Evolutionary conservation across 306 rosid genomes (phyloP).

Genomic region (Fagus sylvatica): DNA sequence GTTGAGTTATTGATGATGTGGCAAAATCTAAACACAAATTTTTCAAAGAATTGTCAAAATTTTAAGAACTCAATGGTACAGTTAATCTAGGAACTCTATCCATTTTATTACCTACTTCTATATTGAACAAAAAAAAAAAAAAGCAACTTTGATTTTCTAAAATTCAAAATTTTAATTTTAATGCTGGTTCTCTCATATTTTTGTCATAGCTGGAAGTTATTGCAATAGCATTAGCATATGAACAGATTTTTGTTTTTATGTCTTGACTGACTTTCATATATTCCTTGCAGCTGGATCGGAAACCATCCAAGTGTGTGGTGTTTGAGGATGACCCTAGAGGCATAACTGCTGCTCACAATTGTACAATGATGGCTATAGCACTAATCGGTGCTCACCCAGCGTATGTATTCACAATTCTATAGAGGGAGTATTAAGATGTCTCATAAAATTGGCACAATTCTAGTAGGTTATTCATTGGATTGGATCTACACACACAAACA

Average conservation of each 20-base stretch:
- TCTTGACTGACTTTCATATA: slow-evolving; percentile 20
- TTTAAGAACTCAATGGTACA: too few species aligned
- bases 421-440: slow-evolving; percentile 8
- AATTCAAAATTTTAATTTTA: not conserved
- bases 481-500: not conserved
- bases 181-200: not conserved
- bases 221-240: not conserved
- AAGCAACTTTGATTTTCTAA: not conserved
- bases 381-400: slow-evolving; percentile 87
- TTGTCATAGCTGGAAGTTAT: not conserved
- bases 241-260: not conserved
- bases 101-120: too few species aligned
- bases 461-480: not conserved
- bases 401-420: slow-evolving; percentile 48
- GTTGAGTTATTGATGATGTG: too few species aligned
- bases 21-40: too few species aligned
- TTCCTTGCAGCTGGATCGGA: slow-evolving; percentile 76
- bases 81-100: too few species aligned
- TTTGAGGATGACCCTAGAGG: slow-evolving; percentile 98
- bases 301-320: slow-evolving; percentile 95
- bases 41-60: too few species aligned
- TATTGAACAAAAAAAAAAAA: too few species aligned
- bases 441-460: not conserved
- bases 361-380: slow-evolving; percentile 98
- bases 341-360: slow-evolving; percentile 96